phyloP scores from a whole-genome alignment of 805 yeast genomes.

The Metschnikowia cubensis region DNA sequence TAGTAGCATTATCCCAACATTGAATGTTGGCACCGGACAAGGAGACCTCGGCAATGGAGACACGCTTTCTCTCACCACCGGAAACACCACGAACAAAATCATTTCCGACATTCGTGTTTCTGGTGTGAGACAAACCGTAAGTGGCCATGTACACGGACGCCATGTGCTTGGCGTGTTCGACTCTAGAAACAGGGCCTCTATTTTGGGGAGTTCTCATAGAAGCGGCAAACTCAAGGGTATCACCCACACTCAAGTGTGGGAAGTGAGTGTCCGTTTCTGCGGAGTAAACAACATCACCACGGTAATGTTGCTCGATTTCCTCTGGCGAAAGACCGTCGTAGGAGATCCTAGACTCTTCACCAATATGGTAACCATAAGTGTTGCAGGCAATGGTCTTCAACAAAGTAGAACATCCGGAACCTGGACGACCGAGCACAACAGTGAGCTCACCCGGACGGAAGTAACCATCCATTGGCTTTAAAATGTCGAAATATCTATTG shows the following conservation, averaged over 20 bases:
- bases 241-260: slow-evolving; percentile 64
- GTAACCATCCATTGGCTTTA: slow-evolving; percentile 64
- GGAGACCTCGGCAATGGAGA: slow-evolving; percentile 63
- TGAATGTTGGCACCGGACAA: slow-evolving; percentile 45
- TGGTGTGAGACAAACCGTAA: slow-evolving; percentile 51
- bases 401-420: slow-evolving; percentile 73
- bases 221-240: slow-evolving; percentile 64
- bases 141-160: slow-evolving; percentile 43
- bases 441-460: slow-evolving; percentile 61
- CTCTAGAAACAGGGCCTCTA: slow-evolving; percentile 58
- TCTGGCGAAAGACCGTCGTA: slow-evolving; percentile 53
- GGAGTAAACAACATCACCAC: slow-evolving; percentile 69
- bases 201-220: slow-evolving; percentile 57
- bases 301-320: slow-evolving; percentile 48
- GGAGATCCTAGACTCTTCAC: slow-evolving; percentile 41
- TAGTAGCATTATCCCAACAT: slow-evolving; percentile 68
- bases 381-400: slow-evolving; percentile 62
- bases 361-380: slow-evolving; percentile 56
- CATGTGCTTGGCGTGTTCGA: slow-evolving; percentile 44
- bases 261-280: slow-evolving; percentile 68
- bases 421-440: slow-evolving; percentile 76
- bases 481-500: slow-evolving; percentile 41
- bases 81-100: slow-evolving; percentile 66
- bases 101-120: slow-evolving; percentile 58
- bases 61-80: slow-evolving; percentile 73